Evolutionary conservation across 2,329 filamentous ascomycete species (phyloP), one percentile per base, ranked within the genome.

Genomic region (Paraconiothyrium sp.): DNA sequence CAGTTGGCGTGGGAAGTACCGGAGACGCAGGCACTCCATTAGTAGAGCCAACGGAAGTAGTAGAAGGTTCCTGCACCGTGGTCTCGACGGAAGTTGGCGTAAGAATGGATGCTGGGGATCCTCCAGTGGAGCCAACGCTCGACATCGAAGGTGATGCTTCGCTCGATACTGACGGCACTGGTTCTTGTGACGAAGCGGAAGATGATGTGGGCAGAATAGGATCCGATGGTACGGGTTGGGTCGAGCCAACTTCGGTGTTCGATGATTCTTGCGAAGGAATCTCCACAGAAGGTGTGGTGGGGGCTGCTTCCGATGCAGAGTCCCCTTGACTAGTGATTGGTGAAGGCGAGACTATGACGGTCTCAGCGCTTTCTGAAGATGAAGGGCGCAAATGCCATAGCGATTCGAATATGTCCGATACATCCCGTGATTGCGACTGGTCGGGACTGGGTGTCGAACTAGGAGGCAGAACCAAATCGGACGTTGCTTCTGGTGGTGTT

Each of bases 391-490:
- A 54, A 49, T 64, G 62, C 60, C 73, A 69, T 11, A 77, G 56
- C 9, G 71, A 67, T 11, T 71, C 69, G 41, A 77, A 65, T 37
- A 76, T 67, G 3, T 72, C 75, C 3, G 70, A 64, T 35, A 73
- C 62, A 32, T 75, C 70, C 2, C 58, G 20, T 24, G 52, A 46
- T 11, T 24, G 52, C 43, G 70, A 58, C 46, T 72, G 67, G 34
- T 69, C 67, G 30, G 67, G 64, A 48, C 70, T 57, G 16, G 66
- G 54, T 11, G 67, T 67, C 46, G 65, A 67, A 62, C 67, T 73
- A n/a, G 69, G 68, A 16, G 67, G 63, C 10, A 67, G 67, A 16
- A 65, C 63, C 2, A 52, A 24, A 16, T 52, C 50, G 35, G 70
- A 71, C 14, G 72, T 66, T 4, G 71, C 66, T 7, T 56, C 54